Percentiles rank a stretch among this genome's conserved stretches.
These are phyloP conservation scores for Pseudoneurospora amorphoporcata DNA, from an alignment of 495 filamentous ascomycete genomes.

Conservation along the genomic window DNA sequence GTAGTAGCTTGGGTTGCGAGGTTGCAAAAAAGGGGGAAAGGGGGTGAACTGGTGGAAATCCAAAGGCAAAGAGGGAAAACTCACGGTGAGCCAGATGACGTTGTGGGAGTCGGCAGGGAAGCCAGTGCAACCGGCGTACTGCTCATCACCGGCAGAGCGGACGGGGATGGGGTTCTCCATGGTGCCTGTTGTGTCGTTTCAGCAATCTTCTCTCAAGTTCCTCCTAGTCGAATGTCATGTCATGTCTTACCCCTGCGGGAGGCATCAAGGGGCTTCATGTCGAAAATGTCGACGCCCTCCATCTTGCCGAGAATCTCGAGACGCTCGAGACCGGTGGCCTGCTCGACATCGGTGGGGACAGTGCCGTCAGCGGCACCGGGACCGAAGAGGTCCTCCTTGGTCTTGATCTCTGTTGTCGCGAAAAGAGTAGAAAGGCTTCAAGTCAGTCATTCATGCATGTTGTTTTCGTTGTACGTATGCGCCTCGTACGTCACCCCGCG, in stretches of 20 bases:
- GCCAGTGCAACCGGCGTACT: constrained; percentile 94
- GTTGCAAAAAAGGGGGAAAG: constrained; percentile 4
- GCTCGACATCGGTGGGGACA: constrained; percentile 85
- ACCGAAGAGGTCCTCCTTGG: constrained; percentile 66
- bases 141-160: constrained; percentile 84
- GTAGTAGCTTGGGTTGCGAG: not conserved
- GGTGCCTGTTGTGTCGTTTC: constrained; percentile 50
- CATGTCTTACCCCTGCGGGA: constrained; percentile 62
- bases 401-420: constrained; percentile 61
- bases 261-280: constrained; percentile 92
- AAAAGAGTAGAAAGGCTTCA: constrained; percentile 2
- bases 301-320: constrained; percentile 98
- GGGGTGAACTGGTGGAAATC: no score
- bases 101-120: constrained; percentile 83
- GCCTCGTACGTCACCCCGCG: not conserved
- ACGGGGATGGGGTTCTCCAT: constrained; percentile 82
- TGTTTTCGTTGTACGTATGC: not conserved
- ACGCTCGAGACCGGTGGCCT: constrained; percentile 94
- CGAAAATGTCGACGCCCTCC: constrained; percentile 95
- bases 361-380: constrained; percentile 74
- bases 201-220: not conserved
- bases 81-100: constrained; percentile 81
- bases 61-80: no score
- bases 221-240: not conserved
- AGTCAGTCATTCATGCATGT: constrained; percentile 4